Percentiles rank a stretch among this genome's conserved stretches.
phyloP scores from a whole-genome alignment of 352 stramenopile genomes.

The Phytophthora sansomeana region DNA sequence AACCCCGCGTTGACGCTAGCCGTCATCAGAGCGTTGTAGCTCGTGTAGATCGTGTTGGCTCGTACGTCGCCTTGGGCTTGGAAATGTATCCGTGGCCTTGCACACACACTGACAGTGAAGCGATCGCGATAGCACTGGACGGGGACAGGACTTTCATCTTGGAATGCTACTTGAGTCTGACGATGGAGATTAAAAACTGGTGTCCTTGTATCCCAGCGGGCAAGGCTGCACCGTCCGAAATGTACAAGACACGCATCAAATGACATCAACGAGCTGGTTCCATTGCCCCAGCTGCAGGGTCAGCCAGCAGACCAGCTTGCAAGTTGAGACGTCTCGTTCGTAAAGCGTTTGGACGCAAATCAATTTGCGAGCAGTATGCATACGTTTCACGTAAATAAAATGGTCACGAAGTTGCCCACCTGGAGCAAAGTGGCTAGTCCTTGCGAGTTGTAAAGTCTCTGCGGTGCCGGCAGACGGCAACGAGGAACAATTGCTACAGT shows the following conservation, averaged over 20 bases:
- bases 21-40: conserved; percentile 32
- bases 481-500: neutral
- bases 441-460: neutral
- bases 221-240: conserved; percentile 6
- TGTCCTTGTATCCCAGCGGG: too few relatives aligned
- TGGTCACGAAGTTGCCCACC: too few relatives aligned
- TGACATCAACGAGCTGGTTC: conserved; percentile 16
- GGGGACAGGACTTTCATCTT: conserved; percentile 8
- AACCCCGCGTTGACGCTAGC: conserved; percentile 39
- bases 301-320: conserved; percentile 2
- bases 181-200: too few relatives aligned
- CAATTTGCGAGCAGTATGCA: too few relatives aligned
- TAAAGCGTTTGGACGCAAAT: too few relatives aligned
- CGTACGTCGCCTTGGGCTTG: conserved; percentile 31
- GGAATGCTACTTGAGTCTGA: too few relatives aligned
- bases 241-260: conserved; percentile 1
- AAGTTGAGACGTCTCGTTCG: neutral
- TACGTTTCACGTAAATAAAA: too few relatives aligned
- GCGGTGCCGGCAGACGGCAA: neutral
- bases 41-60: conserved; percentile 34
- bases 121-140: conserved; percentile 16
- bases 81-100: conserved; percentile 40
- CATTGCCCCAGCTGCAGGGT: conserved; percentile 18
- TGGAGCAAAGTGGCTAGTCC: neutral
- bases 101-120: conserved; percentile 15